Evolutionary conservation across 345 rosid species (phyloP), one percentile per base, ranked within the genome.

Genomic region (Theobroma cacao): DNA sequence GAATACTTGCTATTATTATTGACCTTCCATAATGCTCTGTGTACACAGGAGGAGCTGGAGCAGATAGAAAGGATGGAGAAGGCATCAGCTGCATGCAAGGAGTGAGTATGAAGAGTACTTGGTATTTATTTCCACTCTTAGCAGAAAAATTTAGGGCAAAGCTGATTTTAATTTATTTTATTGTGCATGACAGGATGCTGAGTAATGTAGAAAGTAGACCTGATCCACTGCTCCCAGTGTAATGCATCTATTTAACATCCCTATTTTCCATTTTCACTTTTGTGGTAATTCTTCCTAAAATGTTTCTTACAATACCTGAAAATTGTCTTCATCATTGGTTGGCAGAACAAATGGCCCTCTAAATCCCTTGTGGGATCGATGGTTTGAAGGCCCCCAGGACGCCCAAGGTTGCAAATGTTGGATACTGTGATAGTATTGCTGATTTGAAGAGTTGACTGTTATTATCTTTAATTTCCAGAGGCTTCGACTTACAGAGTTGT

Each of bases 331-430:
- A 10, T 84, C 64, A 34, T 78, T 76, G 8, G 31, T 75, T 79
- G 72, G 65, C 91, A 93, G 98, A 84, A 93, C 98, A 67, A 76
- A 13, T 67, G 93, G 97, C 11, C 97, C 97, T 9, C 59, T 84
- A 22, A 91, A 90, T 48, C 86, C 91, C 0, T 22, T 59, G n/a
- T 95, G 98, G 98, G 98, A 95, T 77, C 91, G 87, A 72, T 95
- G 98, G 98, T 95, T 95, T 56, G 92, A 93, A 81, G 84, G 93
- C 12, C 93, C 94, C 17, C 83, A 77, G 72, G 91, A 93, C 47
- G 85, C 90, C 0, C 80, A 84, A 76, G 78, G 97, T 45, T 93
- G 98, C 90, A 87, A 85, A 47, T 93, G 98, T 88, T 84, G 85
- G 93, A 86, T 91, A 53, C 89, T 95, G 48, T 90, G 84, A 88